Evolutionary conservation across 169 alveolate genomes (phyloP), one percentile per base, ranked within the genome.

Genomic region (Plasmodium malariae): DNA sequence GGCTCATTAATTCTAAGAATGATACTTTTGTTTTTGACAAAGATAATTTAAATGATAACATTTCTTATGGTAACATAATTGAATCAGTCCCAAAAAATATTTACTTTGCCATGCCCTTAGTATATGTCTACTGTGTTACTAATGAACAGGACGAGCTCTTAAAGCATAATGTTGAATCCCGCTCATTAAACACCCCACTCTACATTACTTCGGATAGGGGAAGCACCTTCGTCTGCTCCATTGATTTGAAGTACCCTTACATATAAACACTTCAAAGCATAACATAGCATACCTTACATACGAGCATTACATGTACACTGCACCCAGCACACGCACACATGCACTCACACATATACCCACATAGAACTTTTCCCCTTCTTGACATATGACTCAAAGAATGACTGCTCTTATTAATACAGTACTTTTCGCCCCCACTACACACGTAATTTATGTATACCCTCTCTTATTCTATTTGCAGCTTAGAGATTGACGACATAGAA

Each of bases 401-500:
- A n/a, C n/a, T n/a, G n/a, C n/a, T n/a, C n/a, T n/a, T n/a, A n/a
- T n/a, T n/a, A n/a, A n/a, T n/a, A n/a, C n/a, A n/a, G n/a, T n/a
- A n/a, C n/a, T n/a, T n/a, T n/a, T n/a, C n/a, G n/a, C n/a, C n/a
- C n/a, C n/a, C 57, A 48, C 12, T 48, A 48, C n/a, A 48, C n/a
- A 45, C n/a, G n/a, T 48, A 5, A 14, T 14, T 24, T 6, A 19
- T 21, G 11, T 5, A 57, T 57, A 57, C 32, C 19, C 11, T 55
- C 32, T 6, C 3, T 5, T 28, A 17, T 37, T 40, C 30, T n/a
- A 17, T 62, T 26, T 54, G 40, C 78, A 78, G 89, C 54, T 68
- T 97, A 93, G 93, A 92, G 65, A 87, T 87, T 19, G 96, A 93
- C 65, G 96, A 93, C 48, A 70, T 48, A 49, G 91, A 78, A 62